Evolutionary conservation across 495 filamentous ascomycete species (phyloP).

Genomic region (Xylaria flabelliformis): DNA sequence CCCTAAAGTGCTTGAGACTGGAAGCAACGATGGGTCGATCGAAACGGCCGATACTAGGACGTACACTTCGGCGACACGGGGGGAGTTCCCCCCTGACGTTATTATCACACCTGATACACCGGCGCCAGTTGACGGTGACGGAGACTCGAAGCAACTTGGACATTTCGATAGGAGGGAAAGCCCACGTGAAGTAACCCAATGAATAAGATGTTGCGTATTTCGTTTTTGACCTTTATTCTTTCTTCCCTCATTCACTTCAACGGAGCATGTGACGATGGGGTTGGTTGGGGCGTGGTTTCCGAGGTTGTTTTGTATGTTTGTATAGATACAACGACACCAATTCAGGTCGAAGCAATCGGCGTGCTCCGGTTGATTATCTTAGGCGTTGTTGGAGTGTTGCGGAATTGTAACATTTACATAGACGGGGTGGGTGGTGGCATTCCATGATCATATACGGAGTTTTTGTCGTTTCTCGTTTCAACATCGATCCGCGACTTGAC

Average conservation of each 20-base stretch:
- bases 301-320: conserved; percentile 30
- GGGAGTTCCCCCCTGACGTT: conserved; percentile 40
- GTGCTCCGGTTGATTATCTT: not conserved
- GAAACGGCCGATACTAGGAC: not conserved
- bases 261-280: not conserved
- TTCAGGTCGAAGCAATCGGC: conserved; percentile 20
- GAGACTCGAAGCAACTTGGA: conserved; percentile 50
- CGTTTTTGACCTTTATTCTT: conserved; percentile 11
- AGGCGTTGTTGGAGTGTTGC: conserved; percentile 23
- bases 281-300: not conserved
- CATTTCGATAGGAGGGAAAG: conserved; percentile 39
- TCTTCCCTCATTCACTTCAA: not conserved
- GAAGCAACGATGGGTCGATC: not conserved
- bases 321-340: conserved; percentile 37
- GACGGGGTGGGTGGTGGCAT: conserved; percentile 10
- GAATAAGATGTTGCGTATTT: conserved; percentile 32
- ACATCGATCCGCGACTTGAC: not conserved
- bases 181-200: conserved; percentile 45
- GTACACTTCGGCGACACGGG: not conserved
- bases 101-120: conserved; percentile 52
- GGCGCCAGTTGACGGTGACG: conserved; percentile 30
- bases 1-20: not conserved
- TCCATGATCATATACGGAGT: conserved; percentile 22
- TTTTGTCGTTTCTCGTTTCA: conserved; percentile 3
- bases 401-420: conserved; percentile 21